Evolutionary conservation across 805 yeast species (phyloP).

Genomic region (Pichia exigua): DNA sequence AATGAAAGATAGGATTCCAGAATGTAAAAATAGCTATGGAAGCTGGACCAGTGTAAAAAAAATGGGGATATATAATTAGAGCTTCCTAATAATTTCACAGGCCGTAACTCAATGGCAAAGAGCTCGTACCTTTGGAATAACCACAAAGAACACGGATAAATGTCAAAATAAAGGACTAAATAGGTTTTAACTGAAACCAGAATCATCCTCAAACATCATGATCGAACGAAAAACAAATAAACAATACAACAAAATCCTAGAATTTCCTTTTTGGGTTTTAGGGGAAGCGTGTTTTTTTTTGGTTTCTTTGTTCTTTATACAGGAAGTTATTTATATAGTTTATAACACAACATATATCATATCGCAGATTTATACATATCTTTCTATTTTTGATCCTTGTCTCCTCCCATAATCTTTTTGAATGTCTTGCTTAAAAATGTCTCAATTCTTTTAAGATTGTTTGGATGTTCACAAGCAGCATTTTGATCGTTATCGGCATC

Average conservation of each 20-base stretch:
- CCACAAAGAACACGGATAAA: background rate
- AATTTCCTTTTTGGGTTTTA: background rate
- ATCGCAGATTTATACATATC: background rate
- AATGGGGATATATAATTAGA: background rate
- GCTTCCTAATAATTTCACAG: background rate
- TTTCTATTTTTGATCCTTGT: slow-evolving; percentile 14
- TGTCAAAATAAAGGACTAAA: background rate
- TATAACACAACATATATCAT: background rate
- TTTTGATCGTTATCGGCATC: slow-evolving; percentile 6
- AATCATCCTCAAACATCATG: background rate
- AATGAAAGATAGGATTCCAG: background rate
- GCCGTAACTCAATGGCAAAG: background rate
- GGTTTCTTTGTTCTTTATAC: background rate
- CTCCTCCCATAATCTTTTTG: slow-evolving; percentile 32
- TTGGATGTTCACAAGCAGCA: slow-evolving; percentile 31
- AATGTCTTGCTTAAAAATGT: slow-evolving; percentile 51
- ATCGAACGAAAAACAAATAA: background rate
- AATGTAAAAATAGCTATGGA: background rate
- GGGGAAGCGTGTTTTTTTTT: background rate
- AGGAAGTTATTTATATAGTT: background rate
- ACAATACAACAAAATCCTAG: background rate
- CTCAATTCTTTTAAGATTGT: slow-evolving; percentile 48
- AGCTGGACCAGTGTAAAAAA: background rate
- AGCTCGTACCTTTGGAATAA: background rate
- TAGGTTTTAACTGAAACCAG: background rate